These are phyloP conservation scores for Mycena alexandri DNA, from an alignment of 768 basidiomycete species.

Conservation along the genomic window DNA sequence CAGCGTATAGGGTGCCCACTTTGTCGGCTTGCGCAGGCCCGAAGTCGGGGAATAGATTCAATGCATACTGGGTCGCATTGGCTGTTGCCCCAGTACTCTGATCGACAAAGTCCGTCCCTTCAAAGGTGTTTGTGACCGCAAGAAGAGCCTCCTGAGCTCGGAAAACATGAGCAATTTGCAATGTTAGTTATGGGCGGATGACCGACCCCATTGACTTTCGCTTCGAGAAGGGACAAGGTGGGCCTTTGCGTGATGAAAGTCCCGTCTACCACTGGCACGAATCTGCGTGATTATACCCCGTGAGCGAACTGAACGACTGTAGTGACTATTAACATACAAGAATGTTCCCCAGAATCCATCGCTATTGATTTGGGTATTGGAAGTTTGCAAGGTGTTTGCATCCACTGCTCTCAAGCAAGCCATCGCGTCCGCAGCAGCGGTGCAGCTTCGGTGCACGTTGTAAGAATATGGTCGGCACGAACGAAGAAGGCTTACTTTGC, in stretches of 20 bases:
- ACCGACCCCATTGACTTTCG: conserved; percentile 49
- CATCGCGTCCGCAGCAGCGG: conserved; percentile 25
- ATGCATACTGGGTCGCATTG: conserved; percentile 38
- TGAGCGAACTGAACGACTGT: no score
- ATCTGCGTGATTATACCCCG: not conserved
- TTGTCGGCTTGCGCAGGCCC: conserved; percentile 15
- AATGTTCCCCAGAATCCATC: conserved; percentile 41
- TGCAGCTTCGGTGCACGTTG: conserved; percentile 37
- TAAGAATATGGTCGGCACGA: not conserved
- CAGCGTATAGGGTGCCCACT: conserved; percentile 35
- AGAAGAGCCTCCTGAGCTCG: conserved; percentile 33
- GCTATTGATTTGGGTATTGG: conserved; percentile 44
- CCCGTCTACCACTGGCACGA: conserved; percentile 53
- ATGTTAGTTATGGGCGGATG: not conserved
- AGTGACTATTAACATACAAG: no score
- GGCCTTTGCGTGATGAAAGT: conserved; percentile 50
- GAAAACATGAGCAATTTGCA: not conserved
- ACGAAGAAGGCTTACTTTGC: conserved; percentile 31
- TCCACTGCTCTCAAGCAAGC: conserved; percentile 40
- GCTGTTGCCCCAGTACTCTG: conserved; percentile 28
- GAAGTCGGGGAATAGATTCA: conserved; percentile 42
- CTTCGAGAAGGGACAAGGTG: conserved; percentile 43
- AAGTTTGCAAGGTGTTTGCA: conserved; percentile 39
- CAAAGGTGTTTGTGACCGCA: conserved; percentile 45
- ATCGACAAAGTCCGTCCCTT: conserved; percentile 47